phyloP scores from a whole-genome alignment of 2,329 filamentous ascomycete species.

The Microcera coccophila region DNA sequence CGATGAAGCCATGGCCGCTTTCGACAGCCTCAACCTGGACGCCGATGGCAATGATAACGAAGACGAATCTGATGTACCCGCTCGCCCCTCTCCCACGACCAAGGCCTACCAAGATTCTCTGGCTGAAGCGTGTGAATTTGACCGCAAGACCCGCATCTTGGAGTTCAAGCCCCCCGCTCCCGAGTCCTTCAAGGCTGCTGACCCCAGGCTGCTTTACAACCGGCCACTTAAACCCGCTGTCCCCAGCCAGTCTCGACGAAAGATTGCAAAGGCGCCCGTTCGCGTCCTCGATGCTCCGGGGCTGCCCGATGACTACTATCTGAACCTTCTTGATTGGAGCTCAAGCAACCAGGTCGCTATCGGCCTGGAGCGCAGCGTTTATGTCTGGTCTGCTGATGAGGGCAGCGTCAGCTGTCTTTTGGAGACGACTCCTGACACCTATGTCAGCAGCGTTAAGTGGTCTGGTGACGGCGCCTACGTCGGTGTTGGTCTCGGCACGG shows the following conservation, averaged over 20 bases:
- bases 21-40: constrained; percentile 72
- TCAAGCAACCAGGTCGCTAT: constrained; percentile 97
- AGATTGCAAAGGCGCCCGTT: constrained; percentile 91
- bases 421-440: constrained; percentile 85
- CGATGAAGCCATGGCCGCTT: constrained; percentile 73
- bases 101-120: constrained; percentile 90
- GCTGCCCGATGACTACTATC: constrained; percentile 96
- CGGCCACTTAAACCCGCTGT: constrained; percentile 78
- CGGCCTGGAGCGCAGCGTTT: constrained; percentile 92
- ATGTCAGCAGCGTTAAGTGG: constrained; percentile 98
- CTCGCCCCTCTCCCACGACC: constrained; percentile 79
- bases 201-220: constrained; percentile 97
- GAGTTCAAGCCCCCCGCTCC: constrained; percentile 98
- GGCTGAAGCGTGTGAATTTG: constrained; percentile 87
- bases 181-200: constrained; percentile 96
- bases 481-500: constrained; percentile 87
- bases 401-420: constrained; percentile 85
- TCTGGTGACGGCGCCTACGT: constrained; percentile 96
- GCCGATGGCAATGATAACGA: too few species aligned
- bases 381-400: constrained; percentile 96
- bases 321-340: constrained; percentile 98
- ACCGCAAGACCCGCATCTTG: constrained; percentile 89
- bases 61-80: constrained; percentile 64
- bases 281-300: constrained; percentile 94
- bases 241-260: constrained; percentile 83